These are phyloP conservation scores for Lasiosphaeriaceae sp. DNA, from an alignment of 495 filamentous ascomycete species.

Conservation along the genomic window DNA sequence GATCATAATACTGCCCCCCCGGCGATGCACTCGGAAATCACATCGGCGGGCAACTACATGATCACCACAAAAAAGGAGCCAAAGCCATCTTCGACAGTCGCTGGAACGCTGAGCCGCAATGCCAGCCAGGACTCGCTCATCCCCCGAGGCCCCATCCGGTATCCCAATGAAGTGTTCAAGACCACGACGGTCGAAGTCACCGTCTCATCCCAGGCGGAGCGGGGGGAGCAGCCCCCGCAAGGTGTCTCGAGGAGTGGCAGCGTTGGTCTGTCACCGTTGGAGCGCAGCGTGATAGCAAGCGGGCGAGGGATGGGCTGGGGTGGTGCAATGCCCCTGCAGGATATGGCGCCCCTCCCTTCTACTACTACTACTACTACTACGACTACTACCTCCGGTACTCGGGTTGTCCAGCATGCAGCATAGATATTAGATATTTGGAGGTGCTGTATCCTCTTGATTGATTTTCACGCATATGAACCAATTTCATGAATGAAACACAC, in stretches of 20 bases:
- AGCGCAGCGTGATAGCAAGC: background rate
- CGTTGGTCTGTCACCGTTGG: background rate
- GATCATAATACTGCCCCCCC: background rate
- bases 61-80: background rate
- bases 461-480: too few relatives aligned
- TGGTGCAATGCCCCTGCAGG: background rate
- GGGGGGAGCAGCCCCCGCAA: too few relatives aligned
- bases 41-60: background rate
- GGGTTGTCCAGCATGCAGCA: too few relatives aligned
- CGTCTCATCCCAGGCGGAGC: background rate
- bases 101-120: background rate
- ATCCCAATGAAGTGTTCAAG: conserved; percentile 16
- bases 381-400: too few relatives aligned
- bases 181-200: conserved; percentile 29
- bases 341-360: background rate
- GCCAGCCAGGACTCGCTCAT: conserved; percentile 26
- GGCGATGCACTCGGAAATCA: too few relatives aligned
- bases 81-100: background rate
- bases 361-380: too few relatives aligned
- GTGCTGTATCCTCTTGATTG: too few relatives aligned
- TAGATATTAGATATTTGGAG: too few relatives aligned
- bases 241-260: background rate
- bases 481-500: too few relatives aligned
- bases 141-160: conserved; percentile 2
- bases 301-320: background rate